A percentile compares a stretch with the other conserved stretches of the same genome.
phyloP scores from a whole-genome alignment of 2,329 filamentous ascomycete genomes.

The Claviceps digitariae region DNA sequence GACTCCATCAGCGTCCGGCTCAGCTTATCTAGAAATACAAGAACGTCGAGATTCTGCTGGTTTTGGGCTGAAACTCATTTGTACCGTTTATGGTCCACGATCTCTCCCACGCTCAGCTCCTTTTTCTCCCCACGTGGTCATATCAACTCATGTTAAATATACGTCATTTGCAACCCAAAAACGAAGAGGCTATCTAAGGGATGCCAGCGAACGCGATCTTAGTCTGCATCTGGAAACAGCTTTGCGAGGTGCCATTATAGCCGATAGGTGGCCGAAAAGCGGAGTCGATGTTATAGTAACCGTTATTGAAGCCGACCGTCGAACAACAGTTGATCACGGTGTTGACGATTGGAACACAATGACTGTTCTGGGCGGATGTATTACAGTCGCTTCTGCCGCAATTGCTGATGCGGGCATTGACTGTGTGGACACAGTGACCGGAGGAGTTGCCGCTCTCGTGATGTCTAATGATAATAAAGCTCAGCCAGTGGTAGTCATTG shows the following conservation, averaged over 20 bases:
- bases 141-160: constrained; percentile 92
- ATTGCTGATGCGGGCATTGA: constrained; percentile 93
- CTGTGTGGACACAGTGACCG: constrained; percentile 79
- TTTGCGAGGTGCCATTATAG: constrained; percentile 76
- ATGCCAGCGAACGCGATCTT: constrained; percentile 76
- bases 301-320: constrained; percentile 73
- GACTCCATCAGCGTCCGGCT: constrained; percentile 85
- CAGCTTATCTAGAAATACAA: constrained; percentile 67
- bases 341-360: constrained; percentile 73
- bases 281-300: constrained; percentile 92
- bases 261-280: constrained; percentile 96
- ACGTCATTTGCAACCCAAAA: constrained; percentile 82
- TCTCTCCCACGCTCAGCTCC: constrained; percentile 79
- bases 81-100: constrained; percentile 84
- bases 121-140: constrained; percentile 83
- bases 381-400: constrained; percentile 86
- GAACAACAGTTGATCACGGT: constrained; percentile 29
- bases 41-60: constrained; percentile 31
- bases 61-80: constrained; percentile 77
- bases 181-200: constrained; percentile 73
- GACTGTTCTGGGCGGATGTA: constrained; percentile 82
- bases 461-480: constrained; percentile 19
- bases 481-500: constrained; percentile 47
- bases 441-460: constrained; percentile 76
- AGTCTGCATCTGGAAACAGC: constrained; percentile 86